Conservation (phyloP, 2,329 filamentous ascomycete genomes). For the Colletotrichum brevisporum region DNA sequence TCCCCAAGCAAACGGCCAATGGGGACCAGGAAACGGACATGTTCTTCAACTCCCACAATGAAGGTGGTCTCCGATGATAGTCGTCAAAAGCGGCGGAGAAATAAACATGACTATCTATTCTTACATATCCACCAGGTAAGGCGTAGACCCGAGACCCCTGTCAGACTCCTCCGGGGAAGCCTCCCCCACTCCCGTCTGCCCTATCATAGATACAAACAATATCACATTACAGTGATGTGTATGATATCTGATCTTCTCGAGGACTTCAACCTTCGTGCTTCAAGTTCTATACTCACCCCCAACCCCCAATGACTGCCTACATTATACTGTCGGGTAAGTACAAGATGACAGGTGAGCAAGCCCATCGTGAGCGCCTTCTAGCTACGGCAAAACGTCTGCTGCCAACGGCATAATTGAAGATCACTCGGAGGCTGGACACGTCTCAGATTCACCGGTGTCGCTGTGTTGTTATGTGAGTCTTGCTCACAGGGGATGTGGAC, state of each 20-base stretch:
- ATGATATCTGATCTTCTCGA: slow-evolving; percentile 19
- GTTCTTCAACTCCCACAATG: background rate
- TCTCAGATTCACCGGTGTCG: too few species aligned
- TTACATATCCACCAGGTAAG: too few species aligned
- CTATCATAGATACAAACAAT: background rate
- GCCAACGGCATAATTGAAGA: too few species aligned
- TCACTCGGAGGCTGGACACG: too few species aligned
- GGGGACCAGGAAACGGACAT: background rate
- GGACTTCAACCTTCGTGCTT: background rate
- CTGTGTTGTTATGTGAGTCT: too few species aligned
- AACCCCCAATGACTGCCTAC: too few species aligned
- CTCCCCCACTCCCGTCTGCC: slow-evolving; percentile 8
- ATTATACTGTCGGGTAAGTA: too few species aligned
- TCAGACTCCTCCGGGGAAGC: slow-evolving; percentile 17
- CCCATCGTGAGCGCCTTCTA: too few species aligned
- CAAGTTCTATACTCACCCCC: too few species aligned
- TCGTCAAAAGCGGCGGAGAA: slow-evolving; percentile 27
- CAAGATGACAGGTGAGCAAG: too few species aligned
- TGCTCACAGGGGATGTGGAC: too few species aligned
- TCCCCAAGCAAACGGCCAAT: slow-evolving; percentile 1
- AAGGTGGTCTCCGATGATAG: background rate
- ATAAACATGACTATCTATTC: background rate
- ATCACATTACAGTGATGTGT: background rate
- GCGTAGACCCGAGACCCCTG: slow-evolving; percentile 29
- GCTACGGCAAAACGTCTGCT: too few species aligned